Percentiles rank a stretch among this genome's conserved stretches.
These are phyloP conservation scores for Aphanomyces stellatus DNA, from an alignment of 352 stramenopile genomes.

Conservation along the genomic window DNA sequence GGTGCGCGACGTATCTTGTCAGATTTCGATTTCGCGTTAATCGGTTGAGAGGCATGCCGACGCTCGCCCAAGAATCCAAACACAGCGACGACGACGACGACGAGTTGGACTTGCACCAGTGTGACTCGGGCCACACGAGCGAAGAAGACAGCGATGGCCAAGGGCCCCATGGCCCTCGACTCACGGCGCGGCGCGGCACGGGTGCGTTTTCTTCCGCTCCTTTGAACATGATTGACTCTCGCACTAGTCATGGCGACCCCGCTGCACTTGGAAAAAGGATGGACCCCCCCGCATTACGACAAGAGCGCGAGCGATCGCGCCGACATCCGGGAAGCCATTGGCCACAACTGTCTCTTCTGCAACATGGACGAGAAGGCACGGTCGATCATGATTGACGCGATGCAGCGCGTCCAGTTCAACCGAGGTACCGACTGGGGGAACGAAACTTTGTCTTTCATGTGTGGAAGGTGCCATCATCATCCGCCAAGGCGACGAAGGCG, in stretches of 20 bases:
- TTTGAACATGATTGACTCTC: not conserved
- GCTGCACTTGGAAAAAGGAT: constrained; percentile 36
- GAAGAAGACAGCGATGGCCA: constrained; percentile 35
- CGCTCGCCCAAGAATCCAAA: constrained; percentile 13
- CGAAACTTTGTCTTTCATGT: too few species aligned
- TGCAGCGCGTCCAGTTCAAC: constrained; percentile 27
- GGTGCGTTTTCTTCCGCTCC: not conserved
- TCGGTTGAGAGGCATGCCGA: not conserved
- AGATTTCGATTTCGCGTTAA: not conserved
- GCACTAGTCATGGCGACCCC: constrained; percentile 23
- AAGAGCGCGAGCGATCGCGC: constrained; percentile 46
- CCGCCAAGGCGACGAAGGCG: constrained; percentile 64
- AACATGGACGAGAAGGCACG: constrained; percentile 57
- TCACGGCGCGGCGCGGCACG: constrained; percentile 16
- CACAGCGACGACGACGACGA: constrained; percentile 29
- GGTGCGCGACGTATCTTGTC: too few species aligned
- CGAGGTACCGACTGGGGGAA: too few species aligned
- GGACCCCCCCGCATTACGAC: constrained; percentile 38
- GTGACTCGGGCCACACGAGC: constrained; percentile 7
- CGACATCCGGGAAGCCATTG: constrained; percentile 46
- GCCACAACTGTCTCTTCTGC: constrained; percentile 55
- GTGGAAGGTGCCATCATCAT: constrained; percentile 52
- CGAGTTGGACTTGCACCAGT: too few species aligned
- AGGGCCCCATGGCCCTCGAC: constrained; percentile 29
- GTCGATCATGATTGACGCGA: constrained; percentile 60